Evolutionary conservation across 768 basidiomycete species (phyloP).

Genomic region (Amyloporia xantha): DNA sequence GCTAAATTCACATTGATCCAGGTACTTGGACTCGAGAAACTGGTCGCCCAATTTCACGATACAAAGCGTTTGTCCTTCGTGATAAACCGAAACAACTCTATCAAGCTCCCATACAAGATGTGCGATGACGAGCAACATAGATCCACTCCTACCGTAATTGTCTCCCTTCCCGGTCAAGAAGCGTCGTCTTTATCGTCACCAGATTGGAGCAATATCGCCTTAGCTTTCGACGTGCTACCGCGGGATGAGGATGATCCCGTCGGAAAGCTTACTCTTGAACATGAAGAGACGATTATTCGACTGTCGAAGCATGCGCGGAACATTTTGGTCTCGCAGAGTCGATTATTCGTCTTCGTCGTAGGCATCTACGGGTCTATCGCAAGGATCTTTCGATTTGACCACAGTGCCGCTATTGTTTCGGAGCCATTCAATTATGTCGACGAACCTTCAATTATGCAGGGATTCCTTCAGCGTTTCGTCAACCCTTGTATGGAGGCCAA

Average conservation of each 20-base stretch:
- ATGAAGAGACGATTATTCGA: constrained; percentile 1
- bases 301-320: constrained; percentile 9
- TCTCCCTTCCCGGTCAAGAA: no score
- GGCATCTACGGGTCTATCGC: constrained; percentile 9
- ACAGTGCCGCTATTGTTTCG: constrained; percentile 2
- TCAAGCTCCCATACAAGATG: no score
- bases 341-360: constrained; percentile 7
- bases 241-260: not conserved
- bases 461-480: constrained; percentile 9
- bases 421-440: not conserved
- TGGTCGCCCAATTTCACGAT: no score
- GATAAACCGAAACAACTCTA: no score
- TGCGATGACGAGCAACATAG: no score
- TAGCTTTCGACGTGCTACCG: constrained; percentile 6
- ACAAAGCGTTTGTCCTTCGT: no score
- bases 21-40: no score
- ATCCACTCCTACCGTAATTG: no score
- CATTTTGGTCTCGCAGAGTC: constrained; percentile 7
- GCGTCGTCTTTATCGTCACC: no score
- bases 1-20: no score
- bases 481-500: not conserved
- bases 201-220: constrained; percentile 7
- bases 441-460: not conserved
- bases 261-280: not conserved
- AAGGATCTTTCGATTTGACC: constrained; percentile 11